Evolutionary conservation across 2,329 filamentous ascomycete species (phyloP), one percentile per base, ranked within the genome.

Genomic region (Cladosporium sp.): DNA sequence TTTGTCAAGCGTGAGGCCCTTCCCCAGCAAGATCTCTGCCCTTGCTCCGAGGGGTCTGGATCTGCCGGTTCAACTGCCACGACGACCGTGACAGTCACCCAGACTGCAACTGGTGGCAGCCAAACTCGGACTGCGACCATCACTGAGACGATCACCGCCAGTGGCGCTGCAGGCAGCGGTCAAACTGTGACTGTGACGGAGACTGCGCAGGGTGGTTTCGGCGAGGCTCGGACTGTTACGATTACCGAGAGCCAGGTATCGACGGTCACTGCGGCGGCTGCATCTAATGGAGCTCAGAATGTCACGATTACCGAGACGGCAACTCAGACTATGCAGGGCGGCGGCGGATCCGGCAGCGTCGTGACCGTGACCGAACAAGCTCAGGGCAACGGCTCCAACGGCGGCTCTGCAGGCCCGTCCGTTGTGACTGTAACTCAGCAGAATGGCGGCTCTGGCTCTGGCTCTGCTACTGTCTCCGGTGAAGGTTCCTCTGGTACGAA

Each of bases 1-100:
- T 33, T 49, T 10, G 40, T 9, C 9, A 49, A 49, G 38, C 46
- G 46, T 6, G 46, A 49, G 8, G 28, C 46, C 13, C 38, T 49
- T 7, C 46, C 46, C 3, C 46, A 49, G 38, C 37, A 49, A 28
- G 46, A 49, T 14, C 37, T 49, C 9, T 49, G 46, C 18, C 46
- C 46, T 28, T 49, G 46, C 38, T 31, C 35, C 1, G 22, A 19
- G 2, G 19, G 34, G 13, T 40, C 34, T 14, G 35, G 28, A n/a
- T 49, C 37, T 38, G 35, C 13, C n/a, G n/a, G 16, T 8, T 38
- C 35, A 14, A 14, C 8, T 9, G 42, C 46, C 7, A 38, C 22
- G 9, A 32, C 38, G 6, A 43, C 37, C 22, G 28, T 34, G 10
- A 49, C 46, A 11, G 38, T 49, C 11, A 49, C 46, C 2, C 22